phyloP scores from a whole-genome alignment of 2,329 filamentous ascomycete species.

The Trichoderma sp. region DNA sequence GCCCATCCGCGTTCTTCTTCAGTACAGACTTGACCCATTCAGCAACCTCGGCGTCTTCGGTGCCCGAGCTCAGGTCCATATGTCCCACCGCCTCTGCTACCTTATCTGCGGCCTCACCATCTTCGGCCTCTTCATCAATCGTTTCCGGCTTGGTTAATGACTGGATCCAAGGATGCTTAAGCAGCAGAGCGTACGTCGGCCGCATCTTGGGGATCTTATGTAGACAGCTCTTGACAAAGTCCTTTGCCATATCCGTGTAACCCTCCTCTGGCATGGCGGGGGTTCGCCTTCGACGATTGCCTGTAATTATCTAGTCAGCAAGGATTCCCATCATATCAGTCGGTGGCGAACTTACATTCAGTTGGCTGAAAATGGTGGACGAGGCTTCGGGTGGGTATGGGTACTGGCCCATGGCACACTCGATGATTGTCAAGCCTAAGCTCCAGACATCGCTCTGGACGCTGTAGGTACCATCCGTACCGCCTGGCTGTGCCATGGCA shows the following conservation, averaged over 20 bases:
- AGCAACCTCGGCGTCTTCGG: slow-evolving; percentile 78
- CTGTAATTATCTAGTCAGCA: slow-evolving; percentile 48
- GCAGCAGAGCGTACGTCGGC: slow-evolving; percentile 89
- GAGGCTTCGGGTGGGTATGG: slow-evolving; percentile 97
- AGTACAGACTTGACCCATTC: slow-evolving; percentile 78
- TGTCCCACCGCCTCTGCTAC: slow-evolving; percentile 47
- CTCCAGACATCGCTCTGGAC: slow-evolving; percentile 99
- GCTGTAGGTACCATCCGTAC: slow-evolving; percentile 83
- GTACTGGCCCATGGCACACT: slow-evolving; percentile 92
- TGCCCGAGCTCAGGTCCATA: slow-evolving; percentile 42
- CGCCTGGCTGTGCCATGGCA: slow-evolving; percentile 69
- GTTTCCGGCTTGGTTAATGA: slow-evolving; percentile 74
- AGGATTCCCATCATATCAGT: background rate
- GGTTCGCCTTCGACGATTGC: slow-evolving; percentile 98
- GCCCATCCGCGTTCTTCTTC: slow-evolving; percentile 56
- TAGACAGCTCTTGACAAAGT: slow-evolving; percentile 86
- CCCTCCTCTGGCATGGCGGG: slow-evolving; percentile 78
- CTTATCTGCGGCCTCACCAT: slow-evolving; percentile 52
- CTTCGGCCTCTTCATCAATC: slow-evolving; percentile 70
- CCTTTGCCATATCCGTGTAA: slow-evolving; percentile 76
- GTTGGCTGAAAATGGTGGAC: slow-evolving; percentile 96
- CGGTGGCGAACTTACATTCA: slow-evolving; percentile 70
- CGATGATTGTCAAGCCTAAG: slow-evolving; percentile 88
- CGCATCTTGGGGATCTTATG: slow-evolving; percentile 90
- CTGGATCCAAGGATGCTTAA: slow-evolving; percentile 86